Conservation (phyloP, 1,139 yeast genomes). For the Zhuliangozyma blackwelliae region DNA sequence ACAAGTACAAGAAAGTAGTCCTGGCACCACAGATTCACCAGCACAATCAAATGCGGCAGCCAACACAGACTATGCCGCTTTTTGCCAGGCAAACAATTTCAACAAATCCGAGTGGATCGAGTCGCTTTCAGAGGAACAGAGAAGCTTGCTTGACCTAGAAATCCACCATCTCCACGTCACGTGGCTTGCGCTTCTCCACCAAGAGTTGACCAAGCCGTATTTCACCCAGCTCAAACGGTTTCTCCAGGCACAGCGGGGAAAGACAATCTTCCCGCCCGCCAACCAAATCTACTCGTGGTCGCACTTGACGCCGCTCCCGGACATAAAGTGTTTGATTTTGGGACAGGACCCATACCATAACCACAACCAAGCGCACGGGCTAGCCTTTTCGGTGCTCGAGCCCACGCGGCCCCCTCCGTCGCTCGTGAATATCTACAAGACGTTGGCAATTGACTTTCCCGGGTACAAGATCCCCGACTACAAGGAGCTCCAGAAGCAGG, state of each 20-base stretch:
- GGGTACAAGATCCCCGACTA: slow-evolving; percentile 56
- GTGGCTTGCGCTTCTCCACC: slow-evolving; percentile 70
- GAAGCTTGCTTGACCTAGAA: slow-evolving; percentile 60
- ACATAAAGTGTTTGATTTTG: slow-evolving; percentile 72
- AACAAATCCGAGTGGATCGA: slow-evolving; percentile 53
- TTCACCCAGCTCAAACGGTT: slow-evolving; percentile 70
- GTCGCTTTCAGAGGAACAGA: slow-evolving; percentile 49
- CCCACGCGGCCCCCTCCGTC: slow-evolving; percentile 92
- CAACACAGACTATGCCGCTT: too few species aligned
- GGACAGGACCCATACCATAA: slow-evolving; percentile 99
- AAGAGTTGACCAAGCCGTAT: slow-evolving; percentile 80
- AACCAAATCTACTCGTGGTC: slow-evolving; percentile 91
- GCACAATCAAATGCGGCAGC: too few species aligned
- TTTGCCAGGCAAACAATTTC: slow-evolving; percentile 18
- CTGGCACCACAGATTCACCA: too few species aligned
- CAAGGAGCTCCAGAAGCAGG: slow-evolving; percentile 21
- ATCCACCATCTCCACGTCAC: slow-evolving; percentile 64
- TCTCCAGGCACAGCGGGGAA: slow-evolving; percentile 32
- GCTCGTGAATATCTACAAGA: slow-evolving; percentile 79
- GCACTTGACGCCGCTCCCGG: slow-evolving; percentile 70
- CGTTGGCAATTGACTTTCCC: slow-evolving; percentile 68
- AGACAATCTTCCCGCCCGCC: slow-evolving; percentile 71
- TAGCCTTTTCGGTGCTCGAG: slow-evolving; percentile 85
- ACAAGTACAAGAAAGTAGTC: background rate
- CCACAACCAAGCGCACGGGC: slow-evolving; percentile 89